Evolutionary conservation across 202 grass and related monocot species (phyloP).

Genomic region (Cymbopogon flexuosus): DNA sequence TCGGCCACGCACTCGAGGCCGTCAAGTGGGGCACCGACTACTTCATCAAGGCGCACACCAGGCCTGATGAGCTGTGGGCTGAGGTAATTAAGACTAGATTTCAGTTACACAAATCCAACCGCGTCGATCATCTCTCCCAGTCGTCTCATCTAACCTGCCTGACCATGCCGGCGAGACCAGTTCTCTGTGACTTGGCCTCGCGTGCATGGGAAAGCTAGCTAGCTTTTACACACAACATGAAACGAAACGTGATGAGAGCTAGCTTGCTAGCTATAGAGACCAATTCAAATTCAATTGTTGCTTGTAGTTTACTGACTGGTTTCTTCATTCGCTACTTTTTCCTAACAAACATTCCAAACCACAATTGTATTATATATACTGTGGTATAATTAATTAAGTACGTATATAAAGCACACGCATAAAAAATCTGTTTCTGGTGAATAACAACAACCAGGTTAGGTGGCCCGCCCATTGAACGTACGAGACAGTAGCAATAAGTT

Average conservation of each 20-base stretch:
- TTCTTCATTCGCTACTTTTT: not conserved
- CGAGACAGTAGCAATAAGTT: conserved; percentile 21
- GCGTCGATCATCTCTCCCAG: not conserved
- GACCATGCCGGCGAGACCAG: conserved; percentile 7
- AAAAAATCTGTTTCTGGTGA: conserved; percentile 14
- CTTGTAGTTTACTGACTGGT: conserved; percentile 1
- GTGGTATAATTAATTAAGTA: not conserved
- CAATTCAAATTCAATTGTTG: conserved; percentile 38
- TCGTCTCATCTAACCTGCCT: not conserved
- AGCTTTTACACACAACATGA: conserved; percentile 31
- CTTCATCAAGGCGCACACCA: conserved; percentile 90
- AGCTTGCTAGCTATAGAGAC: not conserved
- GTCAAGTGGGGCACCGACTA: conserved; percentile 98
- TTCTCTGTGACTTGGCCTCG: conserved; percentile 23
- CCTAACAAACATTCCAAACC: not conserved
- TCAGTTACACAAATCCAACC: not conserved
- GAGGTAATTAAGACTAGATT: conserved; percentile 41
- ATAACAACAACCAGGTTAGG: conserved; percentile 43
- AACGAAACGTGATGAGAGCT: not conserved
- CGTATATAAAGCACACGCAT: not conserved
- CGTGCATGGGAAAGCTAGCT: conserved; percentile 20
- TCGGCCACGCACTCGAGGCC: conserved; percentile 67
- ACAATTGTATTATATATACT: not conserved
- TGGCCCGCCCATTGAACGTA: conserved; percentile 27
- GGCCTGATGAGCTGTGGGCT: conserved; percentile 73